These are phyloP conservation scores for Neurospora africana DNA, from an alignment of 495 filamentous ascomycete species.

Conservation along the genomic window DNA sequence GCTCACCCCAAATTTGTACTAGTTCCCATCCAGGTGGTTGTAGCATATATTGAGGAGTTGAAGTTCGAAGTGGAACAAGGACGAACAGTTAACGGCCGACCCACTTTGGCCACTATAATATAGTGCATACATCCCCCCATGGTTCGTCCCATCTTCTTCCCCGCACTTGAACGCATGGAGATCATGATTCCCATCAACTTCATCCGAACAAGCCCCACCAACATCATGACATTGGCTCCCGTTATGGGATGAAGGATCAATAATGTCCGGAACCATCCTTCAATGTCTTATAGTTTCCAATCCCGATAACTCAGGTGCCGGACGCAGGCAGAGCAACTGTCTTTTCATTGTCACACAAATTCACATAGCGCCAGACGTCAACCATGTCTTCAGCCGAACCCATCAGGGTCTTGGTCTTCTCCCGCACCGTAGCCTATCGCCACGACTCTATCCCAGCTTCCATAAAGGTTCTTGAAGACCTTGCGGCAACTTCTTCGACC, in stretches of 20 bases:
- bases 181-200: background rate
- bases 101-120: background rate
- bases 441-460: conserved; percentile 27
- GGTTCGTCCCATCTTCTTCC: background rate
- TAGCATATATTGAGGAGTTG: background rate
- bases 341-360: background rate
- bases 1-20: too few species aligned
- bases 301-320: background rate
- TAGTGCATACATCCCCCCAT: background rate
- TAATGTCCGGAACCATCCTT: background rate
- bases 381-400: background rate
- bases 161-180: background rate
- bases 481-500: conserved; percentile 9
- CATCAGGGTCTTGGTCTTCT: conserved; percentile 24
- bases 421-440: conserved; percentile 24
- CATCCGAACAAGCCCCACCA: background rate
- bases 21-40: too few species aligned
- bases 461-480: conserved; percentile 16
- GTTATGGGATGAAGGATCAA: background rate
- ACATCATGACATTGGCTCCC: background rate
- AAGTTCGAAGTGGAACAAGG: background rate
- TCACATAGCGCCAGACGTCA: background rate
- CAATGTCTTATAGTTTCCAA: background rate
- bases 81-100: background rate
- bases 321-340: background rate